A percentile compares a stretch with the other conserved stretches of the same genome.
Evolutionary conservation across 2,329 filamentous ascomycete genomes (phyloP).

Genomic region (Capronia americana): DNA sequence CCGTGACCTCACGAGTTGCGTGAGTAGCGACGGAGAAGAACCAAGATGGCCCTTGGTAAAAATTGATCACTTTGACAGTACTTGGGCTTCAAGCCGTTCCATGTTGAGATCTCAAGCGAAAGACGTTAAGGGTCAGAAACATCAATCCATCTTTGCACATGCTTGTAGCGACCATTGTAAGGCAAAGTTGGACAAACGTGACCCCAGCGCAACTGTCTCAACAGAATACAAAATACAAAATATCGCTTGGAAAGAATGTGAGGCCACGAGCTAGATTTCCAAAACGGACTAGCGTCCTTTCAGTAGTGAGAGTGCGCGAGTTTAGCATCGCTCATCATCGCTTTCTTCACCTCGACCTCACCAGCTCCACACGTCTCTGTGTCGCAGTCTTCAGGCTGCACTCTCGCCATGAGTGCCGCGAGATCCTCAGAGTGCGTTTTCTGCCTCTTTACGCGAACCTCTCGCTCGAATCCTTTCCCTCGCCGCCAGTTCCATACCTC

Average conservation of each 20-base stretch:
- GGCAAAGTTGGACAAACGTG: neutral
- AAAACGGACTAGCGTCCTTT: conserved; percentile 18
- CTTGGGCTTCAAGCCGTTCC: neutral
- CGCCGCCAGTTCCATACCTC: conserved; percentile 59
- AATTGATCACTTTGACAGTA: neutral
- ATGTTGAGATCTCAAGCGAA: neutral
- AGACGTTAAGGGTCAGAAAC: neutral
- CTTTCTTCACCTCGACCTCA: conserved; percentile 13
- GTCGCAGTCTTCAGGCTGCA: conserved; percentile 24
- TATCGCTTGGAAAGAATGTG: conserved; percentile 16
- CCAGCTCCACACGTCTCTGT: neutral
- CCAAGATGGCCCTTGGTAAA: neutral
- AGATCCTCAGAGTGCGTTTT: conserved; percentile 59
- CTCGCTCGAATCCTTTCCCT: conserved; percentile 49
- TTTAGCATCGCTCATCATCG: neutral
- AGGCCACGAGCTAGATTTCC: conserved; percentile 13
- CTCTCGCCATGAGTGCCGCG: conserved; percentile 55
- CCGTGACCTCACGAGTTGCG: neutral
- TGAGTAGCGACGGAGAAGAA: neutral
- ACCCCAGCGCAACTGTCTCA: neutral
- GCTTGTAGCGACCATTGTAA: neutral
- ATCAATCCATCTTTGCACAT: neutral
- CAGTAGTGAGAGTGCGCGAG: no score
- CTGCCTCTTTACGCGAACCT: conserved; percentile 54
- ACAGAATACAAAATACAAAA: neutral